Conservation (phyloP, 2,329 filamentous ascomycete genomes). For the Trichophyton equinum region DNA sequence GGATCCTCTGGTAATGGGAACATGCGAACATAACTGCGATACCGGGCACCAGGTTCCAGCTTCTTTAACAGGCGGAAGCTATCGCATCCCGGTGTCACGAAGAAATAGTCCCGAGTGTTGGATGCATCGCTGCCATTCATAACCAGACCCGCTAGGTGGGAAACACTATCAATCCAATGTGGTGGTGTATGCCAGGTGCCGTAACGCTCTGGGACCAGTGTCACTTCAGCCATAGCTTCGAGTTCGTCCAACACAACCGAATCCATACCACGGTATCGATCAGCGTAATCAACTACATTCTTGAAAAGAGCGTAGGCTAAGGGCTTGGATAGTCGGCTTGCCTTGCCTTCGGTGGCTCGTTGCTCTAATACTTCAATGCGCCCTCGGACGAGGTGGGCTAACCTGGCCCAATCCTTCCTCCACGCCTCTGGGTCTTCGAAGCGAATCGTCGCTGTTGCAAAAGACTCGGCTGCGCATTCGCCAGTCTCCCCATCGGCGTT, state of each 20-base stretch:
- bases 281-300: conserved; percentile 24
- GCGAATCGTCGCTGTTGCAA: conserved; percentile 5
- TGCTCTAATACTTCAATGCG: conserved; percentile 17
- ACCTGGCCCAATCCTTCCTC: conserved; percentile 18
- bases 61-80: conserved; percentile 16
- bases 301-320: conserved; percentile 29
- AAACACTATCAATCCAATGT: conserved; percentile 25
- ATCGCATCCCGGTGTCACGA: conserved; percentile 26
- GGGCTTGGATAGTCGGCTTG: conserved; percentile 22
- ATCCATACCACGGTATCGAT: conserved; percentile 26
- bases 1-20: conserved; percentile 10
- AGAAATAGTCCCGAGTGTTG: conserved; percentile 21
- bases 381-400: not conserved
- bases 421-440: conserved; percentile 11
- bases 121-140: conserved; percentile 25
- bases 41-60: not conserved
- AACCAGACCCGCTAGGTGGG: conserved; percentile 28
- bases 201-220: conserved; percentile 15
- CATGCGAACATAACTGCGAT: conserved; percentile 5
- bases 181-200: conserved; percentile 17
- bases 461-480: not conserved
- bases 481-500: not conserved
- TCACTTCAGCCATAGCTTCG: conserved; percentile 26
- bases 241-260: conserved; percentile 27
- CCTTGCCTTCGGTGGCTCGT: conserved; percentile 17